These are phyloP conservation scores for Handroanthus guayacan DNA, from an alignment of 257 asterid genomes.

Conservation along the genomic window DNA sequence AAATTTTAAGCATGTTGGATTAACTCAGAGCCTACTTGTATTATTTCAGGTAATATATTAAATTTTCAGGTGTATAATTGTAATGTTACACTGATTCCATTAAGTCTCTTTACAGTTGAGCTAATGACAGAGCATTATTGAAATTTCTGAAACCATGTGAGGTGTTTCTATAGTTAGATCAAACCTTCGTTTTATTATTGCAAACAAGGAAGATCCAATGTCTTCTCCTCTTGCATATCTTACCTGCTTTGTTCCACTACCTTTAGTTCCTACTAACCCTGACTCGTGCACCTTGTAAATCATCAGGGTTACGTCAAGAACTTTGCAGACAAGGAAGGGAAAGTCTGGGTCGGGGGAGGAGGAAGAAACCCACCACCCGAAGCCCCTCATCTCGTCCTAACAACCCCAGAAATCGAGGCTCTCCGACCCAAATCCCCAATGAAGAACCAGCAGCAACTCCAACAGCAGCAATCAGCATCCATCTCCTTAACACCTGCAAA, in stretches of 20 bases:
- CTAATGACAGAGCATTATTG: no score
- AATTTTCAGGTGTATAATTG: no score
- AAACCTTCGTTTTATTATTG: no score
- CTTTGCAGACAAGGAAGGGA: constrained; percentile 88
- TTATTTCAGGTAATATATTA: no score
- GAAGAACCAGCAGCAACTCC: constrained; percentile 91
- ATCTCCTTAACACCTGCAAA: constrained; percentile 70
- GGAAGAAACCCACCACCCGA: constrained; percentile 99
- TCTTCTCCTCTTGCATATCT: not conserved
- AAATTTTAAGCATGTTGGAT: no score
- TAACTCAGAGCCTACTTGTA: no score
- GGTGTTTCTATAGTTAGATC: no score
- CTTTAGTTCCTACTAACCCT: constrained; percentile 1
- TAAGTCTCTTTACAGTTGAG: no score
- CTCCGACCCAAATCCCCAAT: constrained; percentile 98
- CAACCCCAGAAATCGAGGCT: constrained; percentile 92
- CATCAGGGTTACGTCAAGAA: constrained; percentile 70
- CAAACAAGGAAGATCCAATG: not conserved
- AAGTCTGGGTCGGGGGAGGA: constrained; percentile 94
- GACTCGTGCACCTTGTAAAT: constrained; percentile 33
- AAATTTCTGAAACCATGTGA: no score
- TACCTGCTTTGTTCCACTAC: not conserved
- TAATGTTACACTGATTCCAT: no score
- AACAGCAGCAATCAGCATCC: constrained; percentile 68
- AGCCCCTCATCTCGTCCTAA: constrained; percentile 89